Evolutionary conservation across 108 stramenopile species (phyloP), one percentile per base, ranked within the genome.

Genomic region (Cyclotella sp.): DNA sequence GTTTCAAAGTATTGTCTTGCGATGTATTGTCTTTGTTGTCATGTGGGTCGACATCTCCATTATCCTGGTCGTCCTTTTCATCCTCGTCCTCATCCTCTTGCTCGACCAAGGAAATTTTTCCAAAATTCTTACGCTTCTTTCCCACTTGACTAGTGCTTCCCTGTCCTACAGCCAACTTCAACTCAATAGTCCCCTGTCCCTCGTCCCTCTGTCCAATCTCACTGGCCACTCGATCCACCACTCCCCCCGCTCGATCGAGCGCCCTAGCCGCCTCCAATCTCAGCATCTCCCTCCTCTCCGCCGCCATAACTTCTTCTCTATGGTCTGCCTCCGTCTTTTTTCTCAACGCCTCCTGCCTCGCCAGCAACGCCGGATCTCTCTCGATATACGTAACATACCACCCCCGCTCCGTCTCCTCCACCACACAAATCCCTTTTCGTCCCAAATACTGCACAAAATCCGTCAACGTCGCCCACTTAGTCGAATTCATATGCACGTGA

Each of bases 401-500:
- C 13, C 99, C 99, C 46, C 97, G 86, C 78, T 98, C 98, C 40
- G 97, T 97, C 85, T 99, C 97, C 65, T 99, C 98, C 22, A 96
- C 98, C 14, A 94, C 79, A 53, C 89, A 91, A 24, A 90, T 90
- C 16, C 97, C 97, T 70, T 75, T 90, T 81, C 95, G 95, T n/a
- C 98, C 98, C 59, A 99, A 77, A 83, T 99, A 98, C 83, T 97
- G 93, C 1, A 96, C 90, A 90, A 99, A 99, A 44, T 94, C 93
- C 0, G 95, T 84, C 47, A 99, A 81, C 1, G 96, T 94, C 19
- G 93, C 87, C 98, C 98, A 99, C 55, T 91, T 85, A 9, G 99
- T 99, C 0, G 97, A 86, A 80, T 99, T 99, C 99, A 99, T 99
- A 86, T 99, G 99, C 43, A 98, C 87, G 82, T 99, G 99, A 67